Evolutionary conservation across 768 basidiomycete genomes (phyloP).

Genomic region (Amanita brunnescens): DNA sequence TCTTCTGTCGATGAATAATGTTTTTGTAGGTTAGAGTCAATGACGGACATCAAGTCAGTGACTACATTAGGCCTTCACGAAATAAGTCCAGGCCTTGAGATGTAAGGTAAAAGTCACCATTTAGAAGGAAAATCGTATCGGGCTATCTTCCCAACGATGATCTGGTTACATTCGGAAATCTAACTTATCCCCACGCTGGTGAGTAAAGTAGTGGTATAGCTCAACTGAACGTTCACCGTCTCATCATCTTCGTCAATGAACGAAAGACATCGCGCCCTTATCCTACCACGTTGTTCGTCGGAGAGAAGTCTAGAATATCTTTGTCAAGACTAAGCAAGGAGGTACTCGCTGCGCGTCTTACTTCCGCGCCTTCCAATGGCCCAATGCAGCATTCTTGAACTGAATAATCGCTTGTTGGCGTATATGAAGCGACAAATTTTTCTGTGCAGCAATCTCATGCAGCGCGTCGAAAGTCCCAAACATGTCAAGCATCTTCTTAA

Average conservation of each 20-base stretch:
- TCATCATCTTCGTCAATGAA: slow-evolving; percentile 77
- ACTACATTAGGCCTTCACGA: slow-evolving; percentile 50
- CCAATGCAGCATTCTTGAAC: slow-evolving; percentile 72
- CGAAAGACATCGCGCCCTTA: slow-evolving; percentile 53
- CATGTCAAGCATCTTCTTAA: slow-evolving; percentile 61
- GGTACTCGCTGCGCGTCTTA: slow-evolving; percentile 22
- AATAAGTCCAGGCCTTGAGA: not conserved
- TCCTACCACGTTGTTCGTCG: slow-evolving; percentile 56
- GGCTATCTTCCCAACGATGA: slow-evolving; percentile 69
- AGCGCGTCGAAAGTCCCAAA: slow-evolving; percentile 65
- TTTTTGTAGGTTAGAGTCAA: slow-evolving; percentile 45
- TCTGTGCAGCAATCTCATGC: slow-evolving; percentile 62
- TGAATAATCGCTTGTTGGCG: slow-evolving; percentile 82
- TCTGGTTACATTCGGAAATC: slow-evolving; percentile 74
- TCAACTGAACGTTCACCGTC: slow-evolving; percentile 34
- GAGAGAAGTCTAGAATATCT: slow-evolving; percentile 45
- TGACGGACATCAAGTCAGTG: slow-evolving; percentile 40
- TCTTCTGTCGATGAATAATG: slow-evolving; percentile 35
- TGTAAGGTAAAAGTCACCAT: slow-evolving; percentile 41
- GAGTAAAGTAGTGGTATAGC: not conserved
- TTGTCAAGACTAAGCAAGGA: not conserved
- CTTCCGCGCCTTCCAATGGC: slow-evolving; percentile 77
- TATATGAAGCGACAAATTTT: slow-evolving; percentile 49
- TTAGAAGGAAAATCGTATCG: slow-evolving; percentile 65
- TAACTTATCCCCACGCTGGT: slow-evolving; percentile 18